These are phyloP conservation scores for Sesbania bispinosa DNA, from an alignment of 306 rosid species.

Conservation along the genomic window DNA sequence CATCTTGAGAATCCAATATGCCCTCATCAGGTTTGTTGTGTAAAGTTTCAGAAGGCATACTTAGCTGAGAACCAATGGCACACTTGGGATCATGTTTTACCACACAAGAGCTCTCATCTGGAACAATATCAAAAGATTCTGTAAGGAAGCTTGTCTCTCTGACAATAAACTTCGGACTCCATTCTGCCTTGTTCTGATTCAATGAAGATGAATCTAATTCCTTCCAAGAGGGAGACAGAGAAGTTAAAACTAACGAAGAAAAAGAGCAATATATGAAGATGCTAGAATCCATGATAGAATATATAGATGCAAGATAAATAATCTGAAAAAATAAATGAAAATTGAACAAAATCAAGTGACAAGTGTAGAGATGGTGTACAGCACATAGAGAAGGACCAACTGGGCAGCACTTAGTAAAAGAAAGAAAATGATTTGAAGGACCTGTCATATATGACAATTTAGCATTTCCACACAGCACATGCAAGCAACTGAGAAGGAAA, in stretches of 20 bases:
- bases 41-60: slow-evolving; percentile 38
- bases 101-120: slow-evolving; percentile 68
- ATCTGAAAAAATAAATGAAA: not conserved
- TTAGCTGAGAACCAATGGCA: slow-evolving; percentile 52
- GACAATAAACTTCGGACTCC: slow-evolving; percentile 35
- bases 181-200: slow-evolving; percentile 29
- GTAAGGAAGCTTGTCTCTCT: slow-evolving; percentile 79
- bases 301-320: slow-evolving; percentile 1
- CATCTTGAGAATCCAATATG: slow-evolving; percentile 60
- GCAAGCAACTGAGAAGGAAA: slow-evolving; percentile 10
- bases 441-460: not conserved
- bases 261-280: slow-evolving; percentile 22
- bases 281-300: slow-evolving; percentile 19
- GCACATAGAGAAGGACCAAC: not conserved
- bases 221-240: slow-evolving; percentile 36
- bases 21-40: slow-evolving; percentile 36
- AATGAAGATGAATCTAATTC: slow-evolving; percentile 42
- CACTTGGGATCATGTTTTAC: slow-evolving; percentile 40
- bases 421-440: not conserved
- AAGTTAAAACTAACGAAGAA: slow-evolving; percentile 25
- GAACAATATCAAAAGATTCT: slow-evolving; percentile 74
- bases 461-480: not conserved
- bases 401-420: not conserved
- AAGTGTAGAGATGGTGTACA: not conserved
- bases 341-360: not conserved